Base-by-base conservation (phyloP, 1,139 yeast species). In the Sugiyamaella sp. region DNA sequence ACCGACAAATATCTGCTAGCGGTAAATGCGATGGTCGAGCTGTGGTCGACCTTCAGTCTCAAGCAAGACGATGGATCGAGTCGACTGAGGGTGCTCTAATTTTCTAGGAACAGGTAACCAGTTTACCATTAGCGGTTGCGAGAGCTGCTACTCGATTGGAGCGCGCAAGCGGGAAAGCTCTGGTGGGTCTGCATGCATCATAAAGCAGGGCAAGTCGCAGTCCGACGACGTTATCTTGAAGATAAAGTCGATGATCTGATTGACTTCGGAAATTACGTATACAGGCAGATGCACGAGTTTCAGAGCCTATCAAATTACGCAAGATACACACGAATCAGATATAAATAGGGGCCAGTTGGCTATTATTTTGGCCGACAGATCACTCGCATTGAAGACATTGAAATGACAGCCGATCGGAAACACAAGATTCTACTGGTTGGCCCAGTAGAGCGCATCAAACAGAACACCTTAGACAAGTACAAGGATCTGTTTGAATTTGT, bases 371-470 rank as follows among this genome's bases (percentile, higher is more conserved):
- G 5, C 19, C 21, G 6, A 16, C 40, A n/a, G 14, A 12, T 6
- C 4, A 32, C 16, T 12, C 37, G 14, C 16, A 6, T n/a, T 4
- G 16, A 32, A 12, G 14, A 37, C 17, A n/a, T 3, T 19, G 29
- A 43, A 29, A 46, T 46, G 44, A 46, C 50, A n/a, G 50, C 41
- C 45, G 17, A 39, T 25, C 44, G 43, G 6, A 50, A 45, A 50
- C 46, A 42, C 3, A 50, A 38, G 29, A 46, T 50, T 16, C 39
- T 50, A 6, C 46, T 50, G 19, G 45, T 50, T 16, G 53, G 53
- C 10, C 53, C 49, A 2, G 42, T 25, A 1, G 46, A 24, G n/a
- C 22, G 44, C 17, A 32, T 50, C 33, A 24, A 16, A 20, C 33
- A 37, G 20, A 16, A 21, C 14, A 22, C 29, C 16, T 45, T 37